Evolutionary conservation across 129 eudicot species (phyloP), one percentile per base, ranked within the genome.

Genomic region (Smallanthus sonchifolius): DNA sequence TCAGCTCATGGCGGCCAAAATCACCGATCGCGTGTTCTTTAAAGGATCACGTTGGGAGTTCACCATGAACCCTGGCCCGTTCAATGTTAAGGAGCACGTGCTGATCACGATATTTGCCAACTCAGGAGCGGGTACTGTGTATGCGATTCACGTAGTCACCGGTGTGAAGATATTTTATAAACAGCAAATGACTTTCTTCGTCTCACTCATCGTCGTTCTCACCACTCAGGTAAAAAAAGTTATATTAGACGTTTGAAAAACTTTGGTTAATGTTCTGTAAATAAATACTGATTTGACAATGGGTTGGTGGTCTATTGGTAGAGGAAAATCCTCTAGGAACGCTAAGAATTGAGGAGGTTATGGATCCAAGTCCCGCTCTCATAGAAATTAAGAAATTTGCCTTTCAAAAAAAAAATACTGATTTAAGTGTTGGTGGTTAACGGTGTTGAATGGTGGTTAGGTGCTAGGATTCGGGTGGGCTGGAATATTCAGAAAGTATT

Each of bases 221-320:
- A 95, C 99, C 3, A 95, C 99, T 10, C 99, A 95, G 97, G 99
- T 94, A n/a, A n/a, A n/a, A n/a, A n/a, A n/a, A n/a, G n/a, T n/a
- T n/a, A n/a, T n/a, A n/a, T n/a, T n/a, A n/a, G n/a, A n/a, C n/a
- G n/a, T n/a, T n/a, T n/a, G n/a, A n/a, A n/a, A n/a, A n/a, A n/a
- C n/a, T n/a, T n/a, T n/a, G n/a, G n/a, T n/a, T n/a, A n/a, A n/a
- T n/a, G n/a, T n/a, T 24, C 30, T 24, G 30, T 24, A 24, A 24
- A 24, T 24, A 0, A 24, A 24, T 24, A 24, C 30, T 24, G 30
- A 24, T 24, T 24, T 24, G n/a, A n/a, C n/a, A n/a, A n/a, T n/a
- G n/a, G n/a, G n/a, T n/a, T n/a, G n/a, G n/a, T n/a, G n/a, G n/a
- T n/a, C n/a, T n/a, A n/a, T n/a, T n/a, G n/a, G n/a, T n/a, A n/a